Conservation (phyloP, 2,329 filamentous ascomycete genomes). For the Aureobasidium sp. region DNA sequence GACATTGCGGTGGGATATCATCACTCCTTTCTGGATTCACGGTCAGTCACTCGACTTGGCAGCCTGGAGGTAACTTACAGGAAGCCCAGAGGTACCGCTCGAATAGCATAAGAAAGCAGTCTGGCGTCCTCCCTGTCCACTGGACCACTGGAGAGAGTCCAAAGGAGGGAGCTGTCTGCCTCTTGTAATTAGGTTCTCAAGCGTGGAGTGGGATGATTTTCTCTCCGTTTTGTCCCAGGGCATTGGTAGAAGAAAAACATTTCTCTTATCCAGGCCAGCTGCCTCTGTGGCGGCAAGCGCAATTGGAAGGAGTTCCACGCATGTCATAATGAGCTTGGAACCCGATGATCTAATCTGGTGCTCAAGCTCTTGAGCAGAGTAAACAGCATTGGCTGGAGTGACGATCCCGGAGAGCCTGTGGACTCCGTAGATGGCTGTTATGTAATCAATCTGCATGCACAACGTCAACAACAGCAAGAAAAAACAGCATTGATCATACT, state of each 20-base stretch:
- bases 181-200: slow-evolving; percentile 47
- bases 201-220: slow-evolving; percentile 56
- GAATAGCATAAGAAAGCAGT: slow-evolving; percentile 69
- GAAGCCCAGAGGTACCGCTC: slow-evolving; percentile 68
- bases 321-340: slow-evolving; percentile 42
- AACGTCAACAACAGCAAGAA: background rate
- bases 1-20: slow-evolving; percentile 67
- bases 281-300: background rate
- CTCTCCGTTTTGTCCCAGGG: slow-evolving; percentile 42
- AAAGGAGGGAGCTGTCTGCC: slow-evolving; percentile 48
- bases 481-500: slow-evolving; percentile 22
- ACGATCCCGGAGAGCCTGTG: slow-evolving; percentile 63
- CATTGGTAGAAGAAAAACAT: background rate
- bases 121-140: slow-evolving; percentile 57
- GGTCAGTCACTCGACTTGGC: background rate
- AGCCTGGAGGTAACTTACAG: slow-evolving; percentile 41
- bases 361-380: slow-evolving; percentile 57
- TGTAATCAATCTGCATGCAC: slow-evolving; percentile 57
- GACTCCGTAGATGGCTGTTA: slow-evolving; percentile 60
- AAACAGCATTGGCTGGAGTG: slow-evolving; percentile 63
- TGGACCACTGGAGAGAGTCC: slow-evolving; percentile 48
- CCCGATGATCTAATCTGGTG: slow-evolving; percentile 61
- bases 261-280: background rate
- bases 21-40: slow-evolving; percentile 61
- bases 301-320: background rate